Evolutionary conservation across 2,329 filamentous ascomycete genomes (phyloP), one percentile per base, ranked within the genome.

Genomic region (Penicillium sp.): DNA sequence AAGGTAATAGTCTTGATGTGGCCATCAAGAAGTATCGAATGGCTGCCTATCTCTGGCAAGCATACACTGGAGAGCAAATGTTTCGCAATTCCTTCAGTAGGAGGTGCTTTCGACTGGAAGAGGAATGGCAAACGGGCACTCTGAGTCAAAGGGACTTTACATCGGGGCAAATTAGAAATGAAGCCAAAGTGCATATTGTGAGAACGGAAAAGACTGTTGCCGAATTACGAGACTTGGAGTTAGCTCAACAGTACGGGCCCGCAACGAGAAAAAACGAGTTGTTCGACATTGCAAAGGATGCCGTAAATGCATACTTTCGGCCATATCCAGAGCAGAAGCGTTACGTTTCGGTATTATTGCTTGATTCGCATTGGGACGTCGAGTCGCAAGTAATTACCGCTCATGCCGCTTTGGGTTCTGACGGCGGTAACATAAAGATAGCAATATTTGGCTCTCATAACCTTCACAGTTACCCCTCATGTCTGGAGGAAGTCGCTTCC

Each of bases 61-160:
- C 92, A 7, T 97, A 96, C 67, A 97, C 93, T 0, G 91, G 90
- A 6, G 94, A 99, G 71, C 92, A 97, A 70, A 97, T 97, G 93
- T 88, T 85, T 71, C 86, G 91, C 61, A 89, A 96, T 69, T 89
- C 88, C 59, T 84, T 97, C 63, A 91, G 92, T 9, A 83, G 93
- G 58, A 85, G 93, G 57, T 87, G 84, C 53, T 97, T 97, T 72
- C 83, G 92, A 45, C 92, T 96, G 61, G 94, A 97, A 65, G 94
- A 99, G 72, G 90, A 96, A 69, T 97, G 94, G 94, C 89, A 89
- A 59, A 84, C 85, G 2, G 92, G 92, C 7, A 89, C 90, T 1
- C 80, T 90, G 58, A 93, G 89, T 59, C 82, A 83, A 63, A 85
- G 88, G 40, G 94, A 97, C 68, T 79, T 81, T 60, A 83, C 86